These are phyloP conservation scores for Mucor plumbeus DNA, from an alignment of 371 early-diverging fungal genomes.

Conservation along the genomic window DNA sequence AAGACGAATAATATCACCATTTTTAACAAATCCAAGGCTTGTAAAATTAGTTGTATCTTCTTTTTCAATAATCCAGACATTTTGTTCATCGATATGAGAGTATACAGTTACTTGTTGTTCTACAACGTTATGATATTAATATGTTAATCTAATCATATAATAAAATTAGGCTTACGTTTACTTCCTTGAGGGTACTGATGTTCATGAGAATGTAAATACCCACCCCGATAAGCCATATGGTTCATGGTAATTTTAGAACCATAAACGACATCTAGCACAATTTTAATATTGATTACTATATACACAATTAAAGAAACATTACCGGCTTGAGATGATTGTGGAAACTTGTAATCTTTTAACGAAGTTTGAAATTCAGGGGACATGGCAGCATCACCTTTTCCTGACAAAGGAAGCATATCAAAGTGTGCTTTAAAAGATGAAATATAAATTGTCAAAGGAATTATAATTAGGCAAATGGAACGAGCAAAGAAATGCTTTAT, in stretches of 20 bases:
- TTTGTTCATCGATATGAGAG: slow-evolving; percentile 27
- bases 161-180: slow-evolving; percentile 55
- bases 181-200: slow-evolving; percentile 83
- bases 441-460: slow-evolving; percentile 85
- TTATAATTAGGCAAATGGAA: slow-evolving; percentile 74
- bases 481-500: slow-evolving; percentile 69
- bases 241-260: slow-evolving; percentile 75
- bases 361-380: slow-evolving; percentile 86
- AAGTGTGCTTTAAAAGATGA: slow-evolving; percentile 90
- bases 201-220: slow-evolving; percentile 89
- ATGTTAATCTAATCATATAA: background rate
- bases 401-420: slow-evolving; percentile 67
- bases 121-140: slow-evolving; percentile 10
- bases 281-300: too few relatives aligned
- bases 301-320: background rate
- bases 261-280: slow-evolving; percentile 70
- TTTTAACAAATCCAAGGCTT: slow-evolving; percentile 46
- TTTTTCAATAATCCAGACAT: slow-evolving; percentile 70
- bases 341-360: slow-evolving; percentile 73
- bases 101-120: slow-evolving; percentile 49
- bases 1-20: slow-evolving; percentile 64
- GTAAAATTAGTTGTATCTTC: slow-evolving; percentile 39
- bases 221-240: slow-evolving; percentile 76
- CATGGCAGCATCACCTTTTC: slow-evolving; percentile 93
- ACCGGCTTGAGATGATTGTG: slow-evolving; percentile 39